A percentile compares a stretch with the other conserved stretches of the same genome.
Conservation (phyloP, 2,329 filamentous ascomycete species). For the Diplodia scrobiculata region DNA sequence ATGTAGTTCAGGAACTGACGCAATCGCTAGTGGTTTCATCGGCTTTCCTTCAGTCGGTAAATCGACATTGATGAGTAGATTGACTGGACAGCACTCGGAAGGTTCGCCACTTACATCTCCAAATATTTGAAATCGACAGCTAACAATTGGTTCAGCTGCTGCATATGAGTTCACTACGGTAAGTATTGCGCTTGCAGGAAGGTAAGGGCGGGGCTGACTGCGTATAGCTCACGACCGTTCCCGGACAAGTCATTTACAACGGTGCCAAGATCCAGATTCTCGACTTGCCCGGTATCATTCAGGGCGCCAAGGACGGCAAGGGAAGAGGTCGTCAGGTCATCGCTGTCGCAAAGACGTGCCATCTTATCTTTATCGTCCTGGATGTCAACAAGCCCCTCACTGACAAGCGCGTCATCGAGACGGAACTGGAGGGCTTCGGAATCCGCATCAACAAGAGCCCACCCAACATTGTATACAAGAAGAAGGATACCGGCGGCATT, state of each 20-base stretch:
- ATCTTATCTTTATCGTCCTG: conserved; percentile 97
- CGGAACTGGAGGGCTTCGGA: conserved; percentile 93
- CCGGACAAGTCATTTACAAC: conserved; percentile 94
- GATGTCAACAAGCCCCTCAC: conserved; percentile 98
- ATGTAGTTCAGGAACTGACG: conserved; percentile 28
- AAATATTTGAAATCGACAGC: conserved; percentile 30
- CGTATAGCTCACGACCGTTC: conserved; percentile 77
- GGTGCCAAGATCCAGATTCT: conserved; percentile 98
- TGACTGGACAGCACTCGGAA: conserved; percentile 97
- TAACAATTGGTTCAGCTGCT: conserved; percentile 58
- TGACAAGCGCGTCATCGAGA: conserved; percentile 94
- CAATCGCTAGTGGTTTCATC: conserved; percentile 71
- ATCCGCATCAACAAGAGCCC: conserved; percentile 97
- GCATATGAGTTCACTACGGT: conserved; percentile 96
- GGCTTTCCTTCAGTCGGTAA: conserved; percentile 98
- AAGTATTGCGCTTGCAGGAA: not conserved
- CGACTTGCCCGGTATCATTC: conserved; percentile 96
- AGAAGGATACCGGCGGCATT: conserved; percentile 98
- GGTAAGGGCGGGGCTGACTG: conserved; percentile 27
- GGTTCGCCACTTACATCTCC: conserved; percentile 40
- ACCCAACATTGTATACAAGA: conserved; percentile 98
- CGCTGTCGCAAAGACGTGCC: conserved; percentile 96
- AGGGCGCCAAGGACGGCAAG: conserved; percentile 97
- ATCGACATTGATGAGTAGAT: conserved; percentile 90
- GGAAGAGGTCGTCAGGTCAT: conserved; percentile 98